A percentile compares a stretch with the other conserved stretches of the same genome.
Evolutionary conservation across 306 rosid genomes (phyloP).

Genomic region (Sicyos baderoa): DNA sequence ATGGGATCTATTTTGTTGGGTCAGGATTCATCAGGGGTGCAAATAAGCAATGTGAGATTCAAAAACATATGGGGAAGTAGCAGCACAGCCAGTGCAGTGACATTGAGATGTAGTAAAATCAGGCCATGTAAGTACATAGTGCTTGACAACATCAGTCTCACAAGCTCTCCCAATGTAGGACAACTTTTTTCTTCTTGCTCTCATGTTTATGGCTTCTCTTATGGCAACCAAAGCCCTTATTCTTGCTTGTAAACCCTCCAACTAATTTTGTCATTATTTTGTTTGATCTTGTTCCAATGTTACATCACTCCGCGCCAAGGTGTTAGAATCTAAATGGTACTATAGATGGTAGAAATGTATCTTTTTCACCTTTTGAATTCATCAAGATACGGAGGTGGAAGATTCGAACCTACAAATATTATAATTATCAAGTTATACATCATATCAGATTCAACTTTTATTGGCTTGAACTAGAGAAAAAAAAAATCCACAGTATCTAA

Average conservation of each 20-base stretch:
- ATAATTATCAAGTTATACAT: too few species aligned
- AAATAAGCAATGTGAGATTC: conserved; percentile 44
- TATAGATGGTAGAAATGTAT: too few species aligned
- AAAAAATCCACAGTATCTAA: too few species aligned
- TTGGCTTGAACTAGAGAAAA: too few species aligned
- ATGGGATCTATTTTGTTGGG: neutral
- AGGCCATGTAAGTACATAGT: conserved; percentile 41
- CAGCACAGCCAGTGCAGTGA: conserved; percentile 26
- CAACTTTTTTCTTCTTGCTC: conserved; percentile 20
- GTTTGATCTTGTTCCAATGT: too few species aligned
- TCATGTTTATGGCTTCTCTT: conserved; percentile 30
- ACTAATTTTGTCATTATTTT: too few species aligned
- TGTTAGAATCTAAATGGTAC: too few species aligned
- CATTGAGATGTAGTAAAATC: conserved; percentile 36
- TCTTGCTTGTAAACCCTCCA: conserved; percentile 24
- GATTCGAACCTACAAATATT: too few species aligned
- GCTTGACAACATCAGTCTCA: conserved; percentile 31
- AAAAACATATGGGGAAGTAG: conserved; percentile 46
- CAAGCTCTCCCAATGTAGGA: neutral
- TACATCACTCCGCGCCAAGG: too few species aligned
- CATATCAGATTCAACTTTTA: too few species aligned
- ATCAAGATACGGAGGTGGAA: too few species aligned
- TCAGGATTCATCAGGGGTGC: conserved; percentile 37
- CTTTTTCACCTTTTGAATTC: too few species aligned
- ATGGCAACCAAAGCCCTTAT: conserved; percentile 44